Conservation (phyloP, 306 rosid species). For the Trifolium pratense region DNA sequence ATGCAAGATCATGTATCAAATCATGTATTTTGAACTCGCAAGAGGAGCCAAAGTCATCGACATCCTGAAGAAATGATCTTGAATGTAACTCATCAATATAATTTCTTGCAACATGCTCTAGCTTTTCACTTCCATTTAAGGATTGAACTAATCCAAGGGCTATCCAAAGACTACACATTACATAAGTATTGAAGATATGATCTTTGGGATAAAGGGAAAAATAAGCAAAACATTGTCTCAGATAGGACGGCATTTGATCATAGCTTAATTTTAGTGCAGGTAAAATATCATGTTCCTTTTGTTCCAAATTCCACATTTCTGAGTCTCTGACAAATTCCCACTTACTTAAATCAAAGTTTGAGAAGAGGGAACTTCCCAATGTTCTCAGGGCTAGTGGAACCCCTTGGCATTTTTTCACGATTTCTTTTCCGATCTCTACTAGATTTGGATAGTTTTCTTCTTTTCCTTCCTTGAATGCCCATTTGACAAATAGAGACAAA, state of each 20-base stretch:
- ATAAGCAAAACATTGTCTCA: conserved; percentile 18
- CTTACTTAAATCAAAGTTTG: background rate
- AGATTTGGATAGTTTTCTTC: background rate
- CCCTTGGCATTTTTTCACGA: background rate
- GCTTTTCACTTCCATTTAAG: background rate
- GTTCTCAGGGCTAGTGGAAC: background rate
- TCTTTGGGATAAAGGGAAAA: conserved; percentile 18
- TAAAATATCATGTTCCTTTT: background rate
- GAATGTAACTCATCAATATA: background rate
- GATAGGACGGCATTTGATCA: conserved; percentile 12
- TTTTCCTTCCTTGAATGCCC: background rate
- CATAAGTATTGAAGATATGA: background rate
- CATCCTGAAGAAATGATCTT: conserved; percentile 2
- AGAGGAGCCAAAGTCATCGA: background rate
- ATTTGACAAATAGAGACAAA: conserved; percentile 7
- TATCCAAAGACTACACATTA: background rate
- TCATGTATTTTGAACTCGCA: background rate
- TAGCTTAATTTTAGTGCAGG: conserved; percentile 8
- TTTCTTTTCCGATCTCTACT: background rate
- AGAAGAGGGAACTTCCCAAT: background rate
- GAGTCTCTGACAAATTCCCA: background rate
- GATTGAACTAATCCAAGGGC: conserved; percentile 3
- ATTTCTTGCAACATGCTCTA: background rate
- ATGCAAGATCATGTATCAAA: conserved; percentile 1
- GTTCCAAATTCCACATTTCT: conserved; percentile 9